Conservation (phyloP, 2,329 filamentous ascomycete genomes). For the Blastomyces emzantsi region DNA sequence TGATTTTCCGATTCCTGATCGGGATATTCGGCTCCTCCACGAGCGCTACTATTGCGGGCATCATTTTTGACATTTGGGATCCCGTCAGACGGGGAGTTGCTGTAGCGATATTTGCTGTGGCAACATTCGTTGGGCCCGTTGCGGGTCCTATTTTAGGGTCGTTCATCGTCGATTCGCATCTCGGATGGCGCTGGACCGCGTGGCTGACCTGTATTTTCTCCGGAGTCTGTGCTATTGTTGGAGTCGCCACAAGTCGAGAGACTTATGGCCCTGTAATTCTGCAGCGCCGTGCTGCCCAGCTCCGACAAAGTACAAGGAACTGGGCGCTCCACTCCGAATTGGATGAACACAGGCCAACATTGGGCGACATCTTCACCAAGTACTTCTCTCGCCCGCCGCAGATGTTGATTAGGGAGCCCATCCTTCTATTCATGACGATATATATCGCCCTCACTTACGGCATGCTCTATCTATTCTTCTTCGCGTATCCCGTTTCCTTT, state of each 20-base stretch:
- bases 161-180: conserved; percentile 41
- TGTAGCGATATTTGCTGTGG: conserved; percentile 36
- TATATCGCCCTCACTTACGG: conserved; percentile 35
- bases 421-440: conserved; percentile 40
- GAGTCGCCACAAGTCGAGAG: conserved; percentile 43
- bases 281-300: conserved; percentile 38
- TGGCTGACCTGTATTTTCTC: conserved; percentile 48
- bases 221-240: conserved; percentile 35
- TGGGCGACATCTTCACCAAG: conserved; percentile 33
- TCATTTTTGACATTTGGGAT: conserved; percentile 43
- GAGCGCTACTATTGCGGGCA: conserved; percentile 44
- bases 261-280: conserved; percentile 44
- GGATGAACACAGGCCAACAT: conserved; percentile 36
- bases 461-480: conserved; percentile 29
- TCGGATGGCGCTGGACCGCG: conserved; percentile 51
- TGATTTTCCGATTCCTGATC: conserved; percentile 47
- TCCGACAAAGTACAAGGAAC: conserved; percentile 42
- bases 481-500: conserved; percentile 36
- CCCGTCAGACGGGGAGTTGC: conserved; percentile 41
- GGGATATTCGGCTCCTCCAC: conserved; percentile 46
- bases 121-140: conserved; percentile 44
- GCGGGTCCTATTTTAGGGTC: conserved; percentile 43
- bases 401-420: conserved; percentile 43
- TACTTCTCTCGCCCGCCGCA: conserved; percentile 39
- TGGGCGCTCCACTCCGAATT: conserved; percentile 39